phyloP scores from a whole-genome alignment of 2,329 filamentous ascomycete species.

The Ceratocystiopsis minuta region DNA sequence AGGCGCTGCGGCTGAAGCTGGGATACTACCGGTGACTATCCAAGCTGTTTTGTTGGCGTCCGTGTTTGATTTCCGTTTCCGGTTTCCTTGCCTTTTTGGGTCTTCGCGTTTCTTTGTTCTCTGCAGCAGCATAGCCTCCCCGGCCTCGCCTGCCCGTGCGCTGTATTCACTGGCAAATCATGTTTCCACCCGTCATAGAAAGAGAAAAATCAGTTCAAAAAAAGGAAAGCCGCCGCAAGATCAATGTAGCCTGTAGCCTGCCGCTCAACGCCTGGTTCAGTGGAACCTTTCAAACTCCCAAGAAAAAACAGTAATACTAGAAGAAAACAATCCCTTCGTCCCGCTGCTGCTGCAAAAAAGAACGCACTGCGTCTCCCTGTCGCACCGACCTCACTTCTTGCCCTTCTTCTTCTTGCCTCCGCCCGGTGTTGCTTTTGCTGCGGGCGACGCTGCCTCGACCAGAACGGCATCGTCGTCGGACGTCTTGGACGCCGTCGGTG shows the following conservation, averaged over 20 bases:
- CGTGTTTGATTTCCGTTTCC: neutral
- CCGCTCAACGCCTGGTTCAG: too few relatives aligned
- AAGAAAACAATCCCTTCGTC: too few relatives aligned
- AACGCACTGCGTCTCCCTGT: too few relatives aligned
- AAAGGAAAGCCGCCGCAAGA: too few relatives aligned
- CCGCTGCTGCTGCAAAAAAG: too few relatives aligned
- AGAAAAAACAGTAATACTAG: too few relatives aligned
- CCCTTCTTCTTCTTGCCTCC: conserved; percentile 43
- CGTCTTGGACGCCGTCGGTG: conserved; percentile 11
- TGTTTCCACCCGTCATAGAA: too few relatives aligned
- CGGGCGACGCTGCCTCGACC: conserved; percentile 36
- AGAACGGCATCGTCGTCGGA: conserved; percentile 65
- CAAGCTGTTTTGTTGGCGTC: conserved; percentile 1
- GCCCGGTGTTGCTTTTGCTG: neutral
- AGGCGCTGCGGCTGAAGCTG: conserved; percentile 29
- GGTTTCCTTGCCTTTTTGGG: neutral
- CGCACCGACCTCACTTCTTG: conserved; percentile 29
- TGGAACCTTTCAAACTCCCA: too few relatives aligned
- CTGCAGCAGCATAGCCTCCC: neutral
- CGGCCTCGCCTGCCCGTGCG: too few relatives aligned
- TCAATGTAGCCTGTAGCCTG: too few relatives aligned
- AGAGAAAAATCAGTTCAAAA: too few relatives aligned
- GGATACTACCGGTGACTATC: conserved; percentile 4
- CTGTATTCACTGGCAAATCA: too few relatives aligned
- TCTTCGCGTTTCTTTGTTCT: neutral